A percentile compares a stretch with the other conserved stretches of the same genome.
These are phyloP conservation scores for Globisporangium heterothallicum DNA, from an alignment of 352 stramenopile species.

Conservation along the genomic window DNA sequence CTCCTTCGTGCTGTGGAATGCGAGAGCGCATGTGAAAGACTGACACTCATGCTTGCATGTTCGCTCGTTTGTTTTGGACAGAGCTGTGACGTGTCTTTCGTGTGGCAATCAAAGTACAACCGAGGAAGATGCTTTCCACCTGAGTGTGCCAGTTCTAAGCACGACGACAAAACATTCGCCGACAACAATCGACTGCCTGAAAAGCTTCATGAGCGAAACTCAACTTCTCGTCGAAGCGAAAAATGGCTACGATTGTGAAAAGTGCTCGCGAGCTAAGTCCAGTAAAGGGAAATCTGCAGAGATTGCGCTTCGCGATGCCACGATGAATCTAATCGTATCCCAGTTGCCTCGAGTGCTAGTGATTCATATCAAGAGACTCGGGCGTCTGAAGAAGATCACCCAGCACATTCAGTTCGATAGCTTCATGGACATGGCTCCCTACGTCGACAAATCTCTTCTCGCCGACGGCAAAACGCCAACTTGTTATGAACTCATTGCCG, in stretches of 20 bases:
- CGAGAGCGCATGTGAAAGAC: too few relatives aligned
- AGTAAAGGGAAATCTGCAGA: constrained; percentile 15
- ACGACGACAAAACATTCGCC: constrained; percentile 9
- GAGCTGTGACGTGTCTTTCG: constrained; percentile 34
- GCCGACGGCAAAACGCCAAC: constrained; percentile 19
- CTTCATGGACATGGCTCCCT: constrained; percentile 47
- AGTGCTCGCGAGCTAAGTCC: constrained; percentile 41
- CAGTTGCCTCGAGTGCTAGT: constrained; percentile 50
- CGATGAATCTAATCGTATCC: constrained; percentile 49
- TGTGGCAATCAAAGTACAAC: constrained; percentile 51
- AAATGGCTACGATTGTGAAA: constrained; percentile 71
- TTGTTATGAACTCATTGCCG: constrained; percentile 57
- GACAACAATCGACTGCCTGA: constrained; percentile 38
- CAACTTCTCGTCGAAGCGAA: constrained; percentile 39
- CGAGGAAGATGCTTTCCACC: constrained; percentile 52
- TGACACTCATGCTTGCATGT: neutral
- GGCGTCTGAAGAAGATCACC: constrained; percentile 51
- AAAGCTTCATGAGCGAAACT: constrained; percentile 44
- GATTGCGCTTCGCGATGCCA: constrained; percentile 37
- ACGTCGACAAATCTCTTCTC: constrained; percentile 16
- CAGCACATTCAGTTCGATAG: constrained; percentile 58
- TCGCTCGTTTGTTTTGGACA: constrained; percentile 6
- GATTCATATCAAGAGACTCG: constrained; percentile 63
- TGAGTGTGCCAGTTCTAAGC: constrained; percentile 52
- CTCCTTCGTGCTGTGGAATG: neutral